Evolutionary conservation across 768 basidiomycete genomes (phyloP), one percentile per base, ranked within the genome.

Genomic region (Panus rudis): DNA sequence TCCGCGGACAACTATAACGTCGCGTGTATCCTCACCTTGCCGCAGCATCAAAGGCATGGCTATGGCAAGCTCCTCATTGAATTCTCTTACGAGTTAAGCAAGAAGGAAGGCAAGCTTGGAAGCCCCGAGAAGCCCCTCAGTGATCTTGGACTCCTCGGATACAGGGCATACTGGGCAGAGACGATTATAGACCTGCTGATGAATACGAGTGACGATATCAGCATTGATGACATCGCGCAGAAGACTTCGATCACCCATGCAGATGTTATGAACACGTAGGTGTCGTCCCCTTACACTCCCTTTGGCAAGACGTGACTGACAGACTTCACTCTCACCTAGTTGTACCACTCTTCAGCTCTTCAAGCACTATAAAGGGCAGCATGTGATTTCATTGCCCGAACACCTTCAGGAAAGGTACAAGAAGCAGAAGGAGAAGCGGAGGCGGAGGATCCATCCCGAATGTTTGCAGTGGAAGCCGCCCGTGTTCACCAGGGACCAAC

Each of bases 261-360:
- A 23, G 96, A 99, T 62, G 82, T 99, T 45, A 92, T 94, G 86
- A 94, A 96, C 67, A 98, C 96, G 94, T 97, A 61, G 63, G 92
- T 80, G 8, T 11, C 34, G 42, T 11, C 12, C 12, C 8, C 25
- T 33, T 20, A 20, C 28, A n/a, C n/a, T 24, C 20, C 1, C n/a
- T n/a, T 34, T 28, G 38, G 28, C 17, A 31, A 38, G 7, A 6
- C 45, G 19, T 53, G 39, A 33, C 32, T n/a, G n/a, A n/a, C n/a
- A n/a, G n/a, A n/a, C n/a, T 28, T 38, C 26, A 46, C 27, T 26
- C 30, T 40, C 37, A 27, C 41, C 23, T 53, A 99, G 94, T 17
- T 96, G 92, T 59, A 92, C 89, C 56, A 92, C 91, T 11, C 65
- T 97, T 40, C 91, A 94, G 62, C 70, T 99, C 46, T 92, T 98